Conservation (phyloP, 208 protist species). For the Phytomonas serpens region DNA sequence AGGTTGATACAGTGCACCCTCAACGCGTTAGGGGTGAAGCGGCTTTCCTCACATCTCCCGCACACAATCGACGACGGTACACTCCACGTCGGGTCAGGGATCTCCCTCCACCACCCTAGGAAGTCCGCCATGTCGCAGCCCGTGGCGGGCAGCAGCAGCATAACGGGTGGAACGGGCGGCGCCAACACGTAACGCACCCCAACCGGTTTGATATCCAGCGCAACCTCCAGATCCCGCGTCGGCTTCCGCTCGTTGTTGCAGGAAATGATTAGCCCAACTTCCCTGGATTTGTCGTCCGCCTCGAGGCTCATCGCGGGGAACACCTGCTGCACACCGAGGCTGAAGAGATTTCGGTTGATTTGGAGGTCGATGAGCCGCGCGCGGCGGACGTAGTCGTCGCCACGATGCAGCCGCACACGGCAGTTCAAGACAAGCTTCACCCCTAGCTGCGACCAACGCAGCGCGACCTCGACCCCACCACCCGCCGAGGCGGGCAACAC, state of each 20-base stretch:
- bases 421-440: constrained; percentile 34
- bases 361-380: constrained; percentile 32
- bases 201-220: constrained; percentile 37
- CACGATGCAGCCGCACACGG: constrained; percentile 27
- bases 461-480: constrained; percentile 41
- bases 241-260: constrained; percentile 37
- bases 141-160: constrained; percentile 50
- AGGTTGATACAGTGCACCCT: constrained; percentile 46
- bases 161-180: constrained; percentile 35
- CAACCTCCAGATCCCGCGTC: constrained; percentile 35
- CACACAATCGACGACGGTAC: constrained; percentile 24
- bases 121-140: constrained; percentile 21
- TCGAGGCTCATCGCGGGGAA: constrained; percentile 32
- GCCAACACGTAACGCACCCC: constrained; percentile 51
- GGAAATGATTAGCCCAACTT: constrained; percentile 21
- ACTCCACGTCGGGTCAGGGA: constrained; percentile 28
- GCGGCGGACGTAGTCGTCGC: constrained; percentile 37
- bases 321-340: constrained; percentile 48
- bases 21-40: constrained; percentile 34
- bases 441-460: constrained; percentile 52
- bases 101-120: constrained; percentile 15
- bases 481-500: constrained; percentile 27
- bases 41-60: constrained; percentile 14
- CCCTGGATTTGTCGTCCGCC: constrained; percentile 19
- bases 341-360: constrained; percentile 60